Percentiles rank a stretch among this genome's conserved stretches.
Conservation (phyloP, 192 early-diverging fungal genomes). For the Dissophora globulifera region DNA sequence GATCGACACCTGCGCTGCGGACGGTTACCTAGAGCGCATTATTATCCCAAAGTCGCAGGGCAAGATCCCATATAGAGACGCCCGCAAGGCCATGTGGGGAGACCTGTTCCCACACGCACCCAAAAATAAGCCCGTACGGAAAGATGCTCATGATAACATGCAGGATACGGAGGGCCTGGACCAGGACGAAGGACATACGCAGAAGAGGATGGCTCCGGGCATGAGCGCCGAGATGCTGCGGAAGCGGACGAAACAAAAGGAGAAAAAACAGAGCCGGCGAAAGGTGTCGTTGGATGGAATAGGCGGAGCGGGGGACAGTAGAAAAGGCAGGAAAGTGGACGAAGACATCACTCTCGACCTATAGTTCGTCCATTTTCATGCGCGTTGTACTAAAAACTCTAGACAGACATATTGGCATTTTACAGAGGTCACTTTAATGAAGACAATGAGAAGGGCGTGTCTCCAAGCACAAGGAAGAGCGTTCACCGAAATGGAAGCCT, state of each 20-base stretch:
- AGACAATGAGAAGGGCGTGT: too few species aligned
- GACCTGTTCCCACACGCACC: slow-evolving; percentile 82
- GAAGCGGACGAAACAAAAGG: slow-evolving; percentile 43
- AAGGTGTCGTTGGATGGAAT: slow-evolving; percentile 21
- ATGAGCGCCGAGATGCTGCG: slow-evolving; percentile 26
- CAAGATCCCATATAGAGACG: slow-evolving; percentile 78
- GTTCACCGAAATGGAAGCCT: too few species aligned
- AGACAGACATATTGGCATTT: too few species aligned
- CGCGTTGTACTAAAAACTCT: too few species aligned
- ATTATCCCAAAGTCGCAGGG: slow-evolving; percentile 76
- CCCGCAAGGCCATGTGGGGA: slow-evolving; percentile 84
- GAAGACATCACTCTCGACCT: slow-evolving; percentile 23
- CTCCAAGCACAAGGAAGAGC: too few species aligned
- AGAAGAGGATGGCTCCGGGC: slow-evolving; percentile 8
- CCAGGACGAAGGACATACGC: background rate
- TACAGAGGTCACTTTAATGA: too few species aligned
- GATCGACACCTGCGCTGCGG: slow-evolving; percentile 66
- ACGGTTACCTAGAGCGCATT: slow-evolving; percentile 70
- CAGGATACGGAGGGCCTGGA: slow-evolving; percentile 2
- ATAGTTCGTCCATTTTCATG: too few species aligned
- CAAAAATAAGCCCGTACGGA: slow-evolving; percentile 59
- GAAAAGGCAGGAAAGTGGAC: slow-evolving; percentile 1
- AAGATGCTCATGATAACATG: slow-evolving; percentile 20
- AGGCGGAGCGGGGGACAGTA: background rate
- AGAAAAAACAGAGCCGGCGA: slow-evolving; percentile 44